Base-by-base conservation (phyloP, 106 monocot species). In the Allium fistulosum region DNA sequence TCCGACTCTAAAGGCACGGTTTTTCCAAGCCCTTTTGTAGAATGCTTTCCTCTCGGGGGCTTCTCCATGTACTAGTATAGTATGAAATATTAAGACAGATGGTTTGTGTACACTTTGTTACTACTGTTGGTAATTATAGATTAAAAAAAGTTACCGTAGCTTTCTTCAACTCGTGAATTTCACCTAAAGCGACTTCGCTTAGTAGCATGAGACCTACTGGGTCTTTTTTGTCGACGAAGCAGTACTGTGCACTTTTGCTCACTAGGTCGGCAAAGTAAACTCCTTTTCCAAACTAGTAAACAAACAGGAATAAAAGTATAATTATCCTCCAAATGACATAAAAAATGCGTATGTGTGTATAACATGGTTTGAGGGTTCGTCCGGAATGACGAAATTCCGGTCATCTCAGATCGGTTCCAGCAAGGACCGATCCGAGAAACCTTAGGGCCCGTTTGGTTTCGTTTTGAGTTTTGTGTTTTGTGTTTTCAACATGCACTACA, bases 201-300 rank as follows among this genome's bases (percentile, higher is more conserved):
- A 97, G 84, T 22, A 97, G 84, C 82, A 97, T 73, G 52, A 97
- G 77, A 13, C 97, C 97, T 5, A 97, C 89, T 26, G 97, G 92
- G 77, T 92, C 71, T n/a, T 84, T 92, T 69, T 74, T 92, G 79
- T 97, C 92, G 48, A 90, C 89, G 49, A 49, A 92, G 58, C 92
- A 97, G 61, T 97, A 97, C 49, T 97, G 97, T 77, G 97, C 97
- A 52, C 97, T 97, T 81, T 97, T 97, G 71, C 97, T 97, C 48
- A 87, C 92, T 12, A 97, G 76, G 72, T 97, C 97, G 60, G 97
- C 97, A 53, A 97, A 97, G 76, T 97, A 97, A 62, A 97, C 26
- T 14, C 97, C 97, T 81, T 97, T 97, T 60, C 97, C 97, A 76
- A 97, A 97, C 97, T 97, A 52, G 69, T 10, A 75, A 65, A 7